A percentile compares a stretch with the other conserved stretches of the same genome.
phyloP scores from a whole-genome alignment of 352 stramenopile genomes.

The Phytopythium litorale region DNA sequence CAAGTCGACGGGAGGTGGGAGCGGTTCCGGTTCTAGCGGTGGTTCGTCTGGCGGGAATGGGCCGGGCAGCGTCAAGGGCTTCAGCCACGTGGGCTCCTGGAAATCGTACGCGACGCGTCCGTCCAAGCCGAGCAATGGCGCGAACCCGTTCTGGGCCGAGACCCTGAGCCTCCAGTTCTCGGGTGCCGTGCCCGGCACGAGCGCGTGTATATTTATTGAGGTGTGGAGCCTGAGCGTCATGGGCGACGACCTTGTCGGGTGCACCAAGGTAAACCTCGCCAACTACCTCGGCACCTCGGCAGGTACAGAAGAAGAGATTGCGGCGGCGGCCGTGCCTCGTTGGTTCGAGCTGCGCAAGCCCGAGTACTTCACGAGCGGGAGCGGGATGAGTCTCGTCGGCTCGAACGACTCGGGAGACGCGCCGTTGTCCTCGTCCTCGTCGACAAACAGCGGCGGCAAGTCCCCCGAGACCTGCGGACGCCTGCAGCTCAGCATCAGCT shows the following conservation, averaged over 20 bases:
- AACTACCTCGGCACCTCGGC: slow-evolving; percentile 59
- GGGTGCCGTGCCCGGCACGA: slow-evolving; percentile 70
- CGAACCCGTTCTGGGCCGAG: slow-evolving; percentile 73
- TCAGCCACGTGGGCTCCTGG: slow-evolving; percentile 48
- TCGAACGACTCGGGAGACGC: slow-evolving; percentile 3
- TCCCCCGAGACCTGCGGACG: slow-evolving; percentile 37
- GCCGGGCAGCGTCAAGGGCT: slow-evolving; percentile 22
- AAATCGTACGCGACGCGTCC: slow-evolving; percentile 63
- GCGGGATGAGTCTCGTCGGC: background rate
- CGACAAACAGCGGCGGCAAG: slow-evolving; percentile 3
- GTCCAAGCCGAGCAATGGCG: slow-evolving; percentile 46
- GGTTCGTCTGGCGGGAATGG: slow-evolving; percentile 19
- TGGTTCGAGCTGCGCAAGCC: slow-evolving; percentile 71
- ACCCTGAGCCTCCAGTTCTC: slow-evolving; percentile 75
- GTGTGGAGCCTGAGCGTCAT: slow-evolving; percentile 75
- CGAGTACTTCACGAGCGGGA: slow-evolving; percentile 32
- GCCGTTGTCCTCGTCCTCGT: background rate
- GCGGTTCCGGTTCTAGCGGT: slow-evolving; percentile 8
- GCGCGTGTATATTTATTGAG: slow-evolving; percentile 67
- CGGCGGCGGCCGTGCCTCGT: slow-evolving; percentile 59
- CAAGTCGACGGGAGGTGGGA: slow-evolving; percentile 24
- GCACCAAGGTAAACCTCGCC: slow-evolving; percentile 74
- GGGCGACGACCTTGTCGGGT: slow-evolving; percentile 75
- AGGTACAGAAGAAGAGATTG: slow-evolving; percentile 64
- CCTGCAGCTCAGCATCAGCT: slow-evolving; percentile 80